phyloP scores from a whole-genome alignment of 2,329 filamentous ascomycete species.

The Apiospora kogelbergensis region DNA sequence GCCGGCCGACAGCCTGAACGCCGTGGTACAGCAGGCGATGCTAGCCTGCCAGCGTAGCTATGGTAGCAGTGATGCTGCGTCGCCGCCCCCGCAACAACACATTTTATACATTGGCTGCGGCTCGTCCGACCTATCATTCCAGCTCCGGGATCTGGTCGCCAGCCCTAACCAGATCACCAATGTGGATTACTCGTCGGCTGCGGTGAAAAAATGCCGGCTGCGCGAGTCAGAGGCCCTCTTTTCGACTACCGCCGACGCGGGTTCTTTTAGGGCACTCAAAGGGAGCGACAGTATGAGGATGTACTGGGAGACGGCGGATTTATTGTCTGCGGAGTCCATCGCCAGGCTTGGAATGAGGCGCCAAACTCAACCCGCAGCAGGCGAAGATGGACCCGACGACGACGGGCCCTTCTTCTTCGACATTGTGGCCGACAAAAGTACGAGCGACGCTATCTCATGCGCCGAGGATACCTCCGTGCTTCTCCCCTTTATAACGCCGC shows the following conservation, averaged over 20 bases:
- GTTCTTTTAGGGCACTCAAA: neutral
- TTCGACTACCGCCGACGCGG: neutral
- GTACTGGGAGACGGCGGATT: constrained; percentile 7
- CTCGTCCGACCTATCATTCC: constrained; percentile 11
- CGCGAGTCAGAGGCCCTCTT: neutral
- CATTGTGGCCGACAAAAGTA: constrained; percentile 11
- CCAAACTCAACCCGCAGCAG: neutral
- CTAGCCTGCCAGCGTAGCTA: neutral
- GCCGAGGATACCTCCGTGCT: neutral
- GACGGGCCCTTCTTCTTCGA: neutral
- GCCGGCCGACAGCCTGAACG: constrained; percentile 8
- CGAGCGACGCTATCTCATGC: constrained; percentile 10
- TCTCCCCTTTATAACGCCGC: neutral
- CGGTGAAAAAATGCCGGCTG: constrained; percentile 1
- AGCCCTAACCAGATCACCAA: constrained; percentile 10
- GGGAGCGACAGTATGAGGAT: neutral
- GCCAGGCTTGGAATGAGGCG: neutral
- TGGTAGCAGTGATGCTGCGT: too few species aligned
- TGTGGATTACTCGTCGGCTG: constrained; percentile 9
- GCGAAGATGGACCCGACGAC: neutral
- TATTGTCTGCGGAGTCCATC: neutral
- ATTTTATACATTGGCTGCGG: constrained; percentile 12
- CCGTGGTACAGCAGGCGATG: neutral
- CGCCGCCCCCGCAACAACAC: neutral
- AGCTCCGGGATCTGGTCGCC: neutral